phyloP scores from a whole-genome alignment of 176 grass and related monocot genomes.

The Triticum aestivum region DNA sequence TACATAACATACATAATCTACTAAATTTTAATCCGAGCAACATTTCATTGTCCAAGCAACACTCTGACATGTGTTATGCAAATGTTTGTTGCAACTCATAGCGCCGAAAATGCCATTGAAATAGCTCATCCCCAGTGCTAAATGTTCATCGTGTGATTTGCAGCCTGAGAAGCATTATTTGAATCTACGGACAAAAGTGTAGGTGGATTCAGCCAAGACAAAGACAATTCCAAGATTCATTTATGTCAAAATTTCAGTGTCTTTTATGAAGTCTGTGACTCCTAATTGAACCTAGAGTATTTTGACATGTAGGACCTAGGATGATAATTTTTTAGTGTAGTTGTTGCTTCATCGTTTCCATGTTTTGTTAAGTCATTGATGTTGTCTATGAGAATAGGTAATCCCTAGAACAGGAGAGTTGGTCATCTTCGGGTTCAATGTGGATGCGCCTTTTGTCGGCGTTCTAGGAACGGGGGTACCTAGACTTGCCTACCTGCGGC shows the following conservation, averaged over 20 bases:
- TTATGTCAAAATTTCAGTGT: background rate
- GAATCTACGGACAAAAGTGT: background rate
- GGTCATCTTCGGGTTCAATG: background rate
- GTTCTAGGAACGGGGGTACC: no score
- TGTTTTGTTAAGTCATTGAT: no score
- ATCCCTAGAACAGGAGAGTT: conserved; percentile 32
- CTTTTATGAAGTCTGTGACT: background rate
- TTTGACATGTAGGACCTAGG: background rate
- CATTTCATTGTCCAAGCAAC: background rate
- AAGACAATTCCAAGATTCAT: background rate
- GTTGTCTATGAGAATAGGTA: background rate
- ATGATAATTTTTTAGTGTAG: background rate
- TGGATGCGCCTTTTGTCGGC: no score
- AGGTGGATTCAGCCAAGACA: background rate
- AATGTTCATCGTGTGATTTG: background rate
- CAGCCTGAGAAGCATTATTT: background rate
- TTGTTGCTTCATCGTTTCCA: background rate
- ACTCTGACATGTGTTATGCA: background rate
- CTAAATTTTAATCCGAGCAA: background rate
- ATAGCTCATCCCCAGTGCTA: background rate
- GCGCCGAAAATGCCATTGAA: background rate
- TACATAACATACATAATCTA: background rate
- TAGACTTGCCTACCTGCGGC: no score
- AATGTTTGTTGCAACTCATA: background rate
- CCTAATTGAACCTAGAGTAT: background rate